Conservation (phyloP, 2,329 filamentous ascomycete species). For the Trichoderma sp. region DNA sequence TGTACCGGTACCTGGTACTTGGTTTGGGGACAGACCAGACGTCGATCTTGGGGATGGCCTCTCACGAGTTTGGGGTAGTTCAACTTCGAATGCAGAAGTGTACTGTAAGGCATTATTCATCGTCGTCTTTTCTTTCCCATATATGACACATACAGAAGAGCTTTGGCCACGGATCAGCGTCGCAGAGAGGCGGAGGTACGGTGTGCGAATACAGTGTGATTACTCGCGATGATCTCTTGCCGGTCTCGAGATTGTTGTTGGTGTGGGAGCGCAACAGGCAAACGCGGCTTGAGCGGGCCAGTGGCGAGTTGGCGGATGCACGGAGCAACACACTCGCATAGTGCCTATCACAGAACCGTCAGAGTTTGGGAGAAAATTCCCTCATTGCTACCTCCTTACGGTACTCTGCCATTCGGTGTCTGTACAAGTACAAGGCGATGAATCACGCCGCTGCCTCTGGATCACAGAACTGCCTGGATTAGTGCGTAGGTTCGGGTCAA, state of each 20-base stretch:
- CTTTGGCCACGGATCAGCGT: neutral
- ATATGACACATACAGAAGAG: neutral
- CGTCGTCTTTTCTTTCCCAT: neutral
- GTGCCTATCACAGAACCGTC: neutral
- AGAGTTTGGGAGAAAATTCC: conserved; percentile 1
- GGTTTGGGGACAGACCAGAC: neutral
- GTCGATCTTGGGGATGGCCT: neutral
- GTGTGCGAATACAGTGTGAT: neutral
- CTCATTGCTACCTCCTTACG: neutral
- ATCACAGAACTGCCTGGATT: neutral
- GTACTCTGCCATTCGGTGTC: too few relatives aligned
- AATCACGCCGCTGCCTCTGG: neutral
- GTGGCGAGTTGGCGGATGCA: conserved; percentile 16
- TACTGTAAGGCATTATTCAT: neutral
- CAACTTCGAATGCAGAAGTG: neutral
- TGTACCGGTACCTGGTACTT: neutral
- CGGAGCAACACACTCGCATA: conserved; percentile 4
- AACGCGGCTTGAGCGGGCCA: conserved; percentile 16
- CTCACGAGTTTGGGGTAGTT: neutral
- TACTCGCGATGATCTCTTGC: neutral
- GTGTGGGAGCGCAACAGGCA: conserved; percentile 15
- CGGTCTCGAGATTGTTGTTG: neutral
- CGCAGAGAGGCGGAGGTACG: neutral
- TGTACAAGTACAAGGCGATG: neutral
- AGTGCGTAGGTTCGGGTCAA: neutral